These are phyloP conservation scores for Emergomyces pasteurianus DNA, from an alignment of 2,329 filamentous ascomycete species.

Conservation along the genomic window DNA sequence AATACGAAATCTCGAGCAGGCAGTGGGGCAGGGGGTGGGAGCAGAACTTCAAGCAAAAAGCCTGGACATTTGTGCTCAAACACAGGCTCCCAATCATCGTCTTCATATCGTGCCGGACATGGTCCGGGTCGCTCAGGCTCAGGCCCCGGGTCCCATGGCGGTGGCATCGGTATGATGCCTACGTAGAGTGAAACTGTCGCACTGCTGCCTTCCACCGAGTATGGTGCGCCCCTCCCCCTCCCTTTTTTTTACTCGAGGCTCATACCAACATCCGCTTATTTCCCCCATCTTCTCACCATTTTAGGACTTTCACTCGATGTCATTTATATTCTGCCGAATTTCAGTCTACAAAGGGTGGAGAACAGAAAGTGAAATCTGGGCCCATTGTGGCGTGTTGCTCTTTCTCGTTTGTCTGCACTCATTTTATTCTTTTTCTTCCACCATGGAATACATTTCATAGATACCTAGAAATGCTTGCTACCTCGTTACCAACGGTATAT, in stretches of 20 bases:
- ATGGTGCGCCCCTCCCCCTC: no score
- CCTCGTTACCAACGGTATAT: neutral
- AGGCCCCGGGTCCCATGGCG: conserved; percentile 12
- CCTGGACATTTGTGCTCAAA: conserved; percentile 7
- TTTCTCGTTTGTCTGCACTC: neutral
- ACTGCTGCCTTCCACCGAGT: neutral
- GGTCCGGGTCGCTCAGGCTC: conserved; percentile 4
- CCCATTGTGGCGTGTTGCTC: neutral
- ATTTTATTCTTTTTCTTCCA: neutral
- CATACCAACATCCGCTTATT: neutral
- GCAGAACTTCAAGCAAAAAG: conserved; percentile 6
- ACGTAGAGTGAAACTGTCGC: conserved; percentile 4
- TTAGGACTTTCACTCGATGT: neutral
- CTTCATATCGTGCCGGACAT: conserved; percentile 4
- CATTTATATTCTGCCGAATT: neutral
- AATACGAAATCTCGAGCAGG: conserved; percentile 1
- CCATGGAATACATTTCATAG: neutral
- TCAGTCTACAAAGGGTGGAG: neutral
- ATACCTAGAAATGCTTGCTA: neutral
- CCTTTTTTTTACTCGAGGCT: neutral
- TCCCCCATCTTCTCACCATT: neutral
- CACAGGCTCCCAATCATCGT: conserved; percentile 4
- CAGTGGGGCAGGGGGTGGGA: conserved; percentile 4
- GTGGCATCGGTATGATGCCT: conserved; percentile 29
- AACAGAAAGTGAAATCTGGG: neutral